Conservation (phyloP, 2,329 filamentous ascomycete genomes). For the Aspergillus fructus region DNA sequence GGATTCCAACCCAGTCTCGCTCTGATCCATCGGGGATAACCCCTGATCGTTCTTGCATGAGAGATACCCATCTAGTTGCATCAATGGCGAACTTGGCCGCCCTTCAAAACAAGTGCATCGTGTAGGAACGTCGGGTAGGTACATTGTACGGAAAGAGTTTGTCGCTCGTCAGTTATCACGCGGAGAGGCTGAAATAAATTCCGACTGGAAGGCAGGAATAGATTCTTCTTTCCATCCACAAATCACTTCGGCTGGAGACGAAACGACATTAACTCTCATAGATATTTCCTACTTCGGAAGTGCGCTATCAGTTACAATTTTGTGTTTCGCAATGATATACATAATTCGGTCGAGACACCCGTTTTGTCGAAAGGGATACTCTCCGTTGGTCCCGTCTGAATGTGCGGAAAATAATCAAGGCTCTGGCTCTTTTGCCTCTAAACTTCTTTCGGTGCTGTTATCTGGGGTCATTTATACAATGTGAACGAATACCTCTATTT, state of each 20-base stretch:
- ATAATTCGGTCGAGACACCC: background rate
- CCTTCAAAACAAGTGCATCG: background rate
- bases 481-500: too few relatives aligned
- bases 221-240: background rate
- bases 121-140: background rate
- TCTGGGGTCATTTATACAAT: too few relatives aligned
- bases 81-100: background rate
- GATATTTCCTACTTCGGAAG: background rate
- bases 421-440: too few relatives aligned
- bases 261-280: background rate
- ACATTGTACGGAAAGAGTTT: background rate
- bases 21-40: slow-evolving; percentile 13
- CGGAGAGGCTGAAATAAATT: background rate
- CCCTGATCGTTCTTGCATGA: slow-evolving; percentile 17
- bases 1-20: slow-evolving; percentile 1
- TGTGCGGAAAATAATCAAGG: too few relatives aligned
- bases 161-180: background rate
- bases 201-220: background rate
- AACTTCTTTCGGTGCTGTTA: too few relatives aligned
- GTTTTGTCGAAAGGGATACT: too few relatives aligned
- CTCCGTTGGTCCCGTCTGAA: too few relatives aligned
- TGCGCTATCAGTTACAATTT: background rate
- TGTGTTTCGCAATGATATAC: background rate
- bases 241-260: background rate
- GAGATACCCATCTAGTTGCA: slow-evolving; percentile 15